Evolutionary conservation across 106 monocot species (phyloP).

Genomic region (Platanthera zijinensis): DNA sequence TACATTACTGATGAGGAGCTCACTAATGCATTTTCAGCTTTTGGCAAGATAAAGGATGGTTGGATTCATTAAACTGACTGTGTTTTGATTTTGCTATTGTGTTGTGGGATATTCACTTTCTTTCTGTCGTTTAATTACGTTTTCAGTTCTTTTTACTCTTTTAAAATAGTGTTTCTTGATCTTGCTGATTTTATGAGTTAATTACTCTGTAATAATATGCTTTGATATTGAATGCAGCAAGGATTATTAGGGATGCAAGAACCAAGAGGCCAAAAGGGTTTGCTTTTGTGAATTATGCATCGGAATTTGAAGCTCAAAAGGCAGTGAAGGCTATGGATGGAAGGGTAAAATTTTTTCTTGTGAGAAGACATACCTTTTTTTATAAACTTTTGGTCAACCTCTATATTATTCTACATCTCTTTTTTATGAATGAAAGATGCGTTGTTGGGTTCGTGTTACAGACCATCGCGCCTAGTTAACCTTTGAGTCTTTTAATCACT

Average conservation of each 20-base stretch:
- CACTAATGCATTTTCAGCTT: constrained; percentile 12
- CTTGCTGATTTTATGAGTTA: constrained; percentile 1
- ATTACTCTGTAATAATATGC: not conserved
- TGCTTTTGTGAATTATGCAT: constrained; percentile 34
- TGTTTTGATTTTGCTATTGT: not conserved
- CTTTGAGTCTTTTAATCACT: too few species aligned
- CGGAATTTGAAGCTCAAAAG: constrained; percentile 30
- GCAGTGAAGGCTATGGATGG: constrained; percentile 47
- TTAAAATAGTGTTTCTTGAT: not conserved
- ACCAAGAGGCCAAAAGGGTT: constrained; percentile 31
- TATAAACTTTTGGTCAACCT: too few species aligned
- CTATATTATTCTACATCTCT: too few species aligned
- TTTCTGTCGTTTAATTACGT: not conserved
- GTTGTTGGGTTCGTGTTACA: too few species aligned
- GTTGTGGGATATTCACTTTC: not conserved
- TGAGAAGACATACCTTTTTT: too few species aligned
- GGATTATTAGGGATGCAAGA: constrained; percentile 28
- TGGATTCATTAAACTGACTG: not conserved
- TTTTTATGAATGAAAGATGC: too few species aligned
- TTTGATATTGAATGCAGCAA: constrained; percentile 11
- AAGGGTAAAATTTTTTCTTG: constrained; percentile 24
- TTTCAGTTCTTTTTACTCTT: not conserved
- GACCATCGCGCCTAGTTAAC: too few species aligned
- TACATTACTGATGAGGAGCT: constrained; percentile 31
- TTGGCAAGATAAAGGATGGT: constrained; percentile 27